Percentiles rank a stretch among this genome's conserved stretches.
Conservation (phyloP, 331 rosid species). For the Malus hybrid region DNA sequence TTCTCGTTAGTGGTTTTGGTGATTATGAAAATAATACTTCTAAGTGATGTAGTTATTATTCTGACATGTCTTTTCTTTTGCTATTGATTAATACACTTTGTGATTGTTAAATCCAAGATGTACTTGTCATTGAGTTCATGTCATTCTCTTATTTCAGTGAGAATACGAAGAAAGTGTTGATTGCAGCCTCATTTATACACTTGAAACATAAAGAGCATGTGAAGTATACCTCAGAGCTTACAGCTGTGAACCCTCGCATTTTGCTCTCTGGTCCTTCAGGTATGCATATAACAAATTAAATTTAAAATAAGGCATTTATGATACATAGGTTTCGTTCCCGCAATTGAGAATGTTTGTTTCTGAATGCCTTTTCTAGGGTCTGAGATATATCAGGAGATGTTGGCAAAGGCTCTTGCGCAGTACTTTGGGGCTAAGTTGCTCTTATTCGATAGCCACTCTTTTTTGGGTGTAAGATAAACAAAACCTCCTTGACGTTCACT, state of each 20-base stretch:
- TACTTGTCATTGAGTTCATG: neutral
- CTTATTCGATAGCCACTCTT: slow-evolving; percentile 81
- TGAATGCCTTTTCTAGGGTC: slow-evolving; percentile 45
- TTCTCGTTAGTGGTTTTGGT: neutral
- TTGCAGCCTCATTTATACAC: slow-evolving; percentile 83
- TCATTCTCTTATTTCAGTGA: slow-evolving; percentile 47
- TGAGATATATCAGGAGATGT: slow-evolving; percentile 86
- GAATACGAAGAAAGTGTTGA: slow-evolving; percentile 76
- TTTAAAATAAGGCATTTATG: neutral
- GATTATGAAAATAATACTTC: neutral
- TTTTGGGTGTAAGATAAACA: slow-evolving; percentile 82
- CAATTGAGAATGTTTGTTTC: slow-evolving; percentile 12
- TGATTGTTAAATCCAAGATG: slow-evolving; percentile 1
- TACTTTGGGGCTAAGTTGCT: slow-evolving; percentile 85
- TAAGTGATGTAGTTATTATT: neutral
- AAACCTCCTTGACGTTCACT: slow-evolving; percentile 24
- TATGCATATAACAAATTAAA: slow-evolving; percentile 13
- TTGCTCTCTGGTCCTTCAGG: slow-evolving; percentile 95
- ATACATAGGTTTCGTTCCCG: neutral
- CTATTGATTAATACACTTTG: neutral
- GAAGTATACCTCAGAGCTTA: slow-evolving; percentile 65
- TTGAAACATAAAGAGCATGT: slow-evolving; percentile 70
- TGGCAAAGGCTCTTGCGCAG: slow-evolving; percentile 89
- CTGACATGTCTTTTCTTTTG: neutral
- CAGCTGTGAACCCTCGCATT: slow-evolving; percentile 80